Evolutionary conservation across 257 asterid genomes (phyloP).

Genomic region (Parsonsia alboflavescens): DNA sequence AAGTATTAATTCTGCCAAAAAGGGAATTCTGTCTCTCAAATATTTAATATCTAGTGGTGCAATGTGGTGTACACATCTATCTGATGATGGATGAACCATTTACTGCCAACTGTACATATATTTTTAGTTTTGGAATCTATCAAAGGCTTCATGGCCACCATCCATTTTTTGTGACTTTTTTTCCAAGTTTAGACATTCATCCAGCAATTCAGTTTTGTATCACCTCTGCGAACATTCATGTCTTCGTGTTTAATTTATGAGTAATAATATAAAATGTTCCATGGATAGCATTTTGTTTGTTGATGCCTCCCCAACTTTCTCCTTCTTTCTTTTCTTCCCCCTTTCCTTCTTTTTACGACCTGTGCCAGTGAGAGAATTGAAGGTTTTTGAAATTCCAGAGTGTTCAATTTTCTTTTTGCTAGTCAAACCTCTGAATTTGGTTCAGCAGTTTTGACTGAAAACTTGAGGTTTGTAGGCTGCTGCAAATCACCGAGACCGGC

Average conservation of each 20-base stretch:
- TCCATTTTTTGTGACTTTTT: too few species aligned
- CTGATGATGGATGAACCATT: not conserved
- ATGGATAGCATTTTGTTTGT: not conserved
- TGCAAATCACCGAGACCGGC: slow-evolving; percentile 75
- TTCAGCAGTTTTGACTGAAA: slow-evolving; percentile 7
- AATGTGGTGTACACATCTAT: not conserved
- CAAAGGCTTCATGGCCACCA: too few species aligned
- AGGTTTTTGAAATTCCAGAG: not conserved
- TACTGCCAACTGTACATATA: too few species aligned
- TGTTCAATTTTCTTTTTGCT: not conserved
- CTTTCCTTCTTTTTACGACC: not conserved
- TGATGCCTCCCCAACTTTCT: not conserved
- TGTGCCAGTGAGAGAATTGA: not conserved
- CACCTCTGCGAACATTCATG: not conserved
- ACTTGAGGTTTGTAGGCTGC: slow-evolving; percentile 50
- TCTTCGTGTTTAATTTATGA: not conserved
- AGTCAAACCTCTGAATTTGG: not conserved
- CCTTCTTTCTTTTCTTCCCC: not conserved
- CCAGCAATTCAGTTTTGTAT: not conserved
- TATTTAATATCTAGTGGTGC: not conserved
- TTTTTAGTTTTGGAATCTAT: too few species aligned
- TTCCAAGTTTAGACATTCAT: not conserved
- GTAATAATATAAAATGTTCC: not conserved
- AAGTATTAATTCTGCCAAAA: not conserved
- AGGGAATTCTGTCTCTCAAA: not conserved